These are phyloP conservation scores for Phytophthora pseudosyringae DNA, from an alignment of 352 stramenopile genomes.

Conservation along the genomic window DNA sequence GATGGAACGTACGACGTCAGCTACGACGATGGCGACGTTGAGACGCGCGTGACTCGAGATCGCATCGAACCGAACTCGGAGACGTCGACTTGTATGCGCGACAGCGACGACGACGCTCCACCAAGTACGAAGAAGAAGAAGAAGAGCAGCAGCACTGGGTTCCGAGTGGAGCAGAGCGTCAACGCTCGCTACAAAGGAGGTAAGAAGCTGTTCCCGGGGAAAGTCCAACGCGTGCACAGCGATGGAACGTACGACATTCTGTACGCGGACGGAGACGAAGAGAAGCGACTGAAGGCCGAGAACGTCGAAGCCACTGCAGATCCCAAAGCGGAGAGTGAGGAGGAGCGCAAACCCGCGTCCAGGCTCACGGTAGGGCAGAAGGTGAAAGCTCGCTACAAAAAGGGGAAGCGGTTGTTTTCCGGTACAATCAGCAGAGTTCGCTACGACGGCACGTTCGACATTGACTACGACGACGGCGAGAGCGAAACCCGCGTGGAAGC, in stretches of 20 bases:
- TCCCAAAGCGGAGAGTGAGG: conserved; percentile 15
- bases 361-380: conserved; percentile 36
- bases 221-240: conserved; percentile 51
- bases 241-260: conserved; percentile 71
- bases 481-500: conserved; percentile 53
- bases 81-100: neutral
- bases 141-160: conserved; percentile 22
- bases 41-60: conserved; percentile 36
- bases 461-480: conserved; percentile 79
- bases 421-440: conserved; percentile 59
- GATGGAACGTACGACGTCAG: conserved; percentile 77
- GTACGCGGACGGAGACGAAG: conserved; percentile 74
- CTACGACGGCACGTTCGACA: conserved; percentile 61
- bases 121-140: neutral
- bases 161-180: conserved; percentile 40
- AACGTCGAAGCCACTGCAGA: conserved; percentile 27
- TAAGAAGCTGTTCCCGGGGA: conserved; percentile 51
- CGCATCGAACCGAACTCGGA: conserved; percentile 25
- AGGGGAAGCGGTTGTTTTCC: conserved; percentile 50
- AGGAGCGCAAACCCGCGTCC: conserved; percentile 7
- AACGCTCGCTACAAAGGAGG: conserved; percentile 59
- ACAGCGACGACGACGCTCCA: conserved; percentile 10
- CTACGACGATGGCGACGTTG: conserved; percentile 67
- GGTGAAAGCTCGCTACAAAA: conserved; percentile 53
- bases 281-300: conserved; percentile 45